Evolutionary conservation across 2,329 filamentous ascomycete genomes (phyloP), one percentile per base, ranked within the genome.

Genomic region (Exserohilum turcica): DNA sequence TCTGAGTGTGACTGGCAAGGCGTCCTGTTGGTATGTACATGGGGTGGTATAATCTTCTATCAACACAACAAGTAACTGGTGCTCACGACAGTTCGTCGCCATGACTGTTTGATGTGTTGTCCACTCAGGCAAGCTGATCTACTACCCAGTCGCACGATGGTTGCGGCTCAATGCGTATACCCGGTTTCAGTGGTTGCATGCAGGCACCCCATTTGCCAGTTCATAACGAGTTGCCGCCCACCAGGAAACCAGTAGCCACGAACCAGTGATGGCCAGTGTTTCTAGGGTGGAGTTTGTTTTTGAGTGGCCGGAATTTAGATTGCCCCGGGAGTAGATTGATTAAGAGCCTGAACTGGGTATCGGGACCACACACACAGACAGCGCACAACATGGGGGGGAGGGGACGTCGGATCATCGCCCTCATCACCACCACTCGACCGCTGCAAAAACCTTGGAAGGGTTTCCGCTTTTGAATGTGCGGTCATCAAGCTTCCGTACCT

Each of bases 301-400:
- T 52, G 42, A 59, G 50, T 56, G 56, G 55, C 40, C 56, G 57
- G 60, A 56, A 52, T 45, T 59, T 66, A 67, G 52, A 70, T 70
- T 71, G 57, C 56, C 52, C 47, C 65, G 59, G 59, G 54, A 29
- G 51, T 27, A n/a, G 16, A 45, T 56, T 59, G 52, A 69, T 70
- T 70, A 68, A 64, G 56, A n/a, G n/a, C n/a, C 67, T 68, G 61
- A 70, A 70, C 59, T 64, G 47, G 51, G 47, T 43, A 31, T 46
- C 51, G 51, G 36, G 51, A 42, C 45, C 24, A 28, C 48, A n/a
- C n/a, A n/a, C n/a, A n/a, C n/a, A n/a, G n/a, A n/a, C n/a, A 39
- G 37, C 52, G 48, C 24, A 54, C 39, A 32, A 56, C 31, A 38
- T 36, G 15, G n/a, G n/a, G n/a, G n/a, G n/a, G n/a, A n/a, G n/a